phyloP scores from a whole-genome alignment of 352 stramenopile genomes.

The Globisporangium cystogenes region DNA sequence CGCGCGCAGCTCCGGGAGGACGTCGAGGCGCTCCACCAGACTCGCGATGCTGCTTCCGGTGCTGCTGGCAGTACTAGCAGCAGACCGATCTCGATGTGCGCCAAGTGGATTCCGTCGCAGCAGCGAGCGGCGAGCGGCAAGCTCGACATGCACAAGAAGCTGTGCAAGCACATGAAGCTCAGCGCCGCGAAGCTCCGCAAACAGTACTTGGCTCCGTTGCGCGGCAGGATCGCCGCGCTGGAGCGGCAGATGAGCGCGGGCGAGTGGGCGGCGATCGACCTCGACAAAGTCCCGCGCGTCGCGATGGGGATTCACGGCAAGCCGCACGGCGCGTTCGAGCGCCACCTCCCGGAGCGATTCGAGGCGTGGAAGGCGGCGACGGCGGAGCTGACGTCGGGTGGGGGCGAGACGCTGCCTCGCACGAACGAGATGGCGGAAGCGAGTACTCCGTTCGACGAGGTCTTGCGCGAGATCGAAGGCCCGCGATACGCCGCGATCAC shows the following conservation, averaged over 20 bases:
- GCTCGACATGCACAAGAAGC: conserved; percentile 34
- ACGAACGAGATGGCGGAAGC: conserved; percentile 21
- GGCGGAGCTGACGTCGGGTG: neutral
- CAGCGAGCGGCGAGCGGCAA: conserved; percentile 36
- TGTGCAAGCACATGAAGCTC: conserved; percentile 34
- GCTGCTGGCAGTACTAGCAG: neutral
- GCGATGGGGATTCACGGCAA: conserved; percentile 42
- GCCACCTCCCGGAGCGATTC: conserved; percentile 26
- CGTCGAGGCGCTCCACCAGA: conserved; percentile 7
- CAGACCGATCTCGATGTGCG: conserved; percentile 28
- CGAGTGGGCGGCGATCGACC: conserved; percentile 34
- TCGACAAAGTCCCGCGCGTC: conserved; percentile 30
- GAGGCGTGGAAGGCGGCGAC: conserved; percentile 22
- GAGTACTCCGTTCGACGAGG: conserved; percentile 1
- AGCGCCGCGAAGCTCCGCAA: conserved; percentile 32
- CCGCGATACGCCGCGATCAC: conserved; percentile 33
- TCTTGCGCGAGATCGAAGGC: conserved; percentile 8
- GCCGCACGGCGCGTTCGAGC: conserved; percentile 26
- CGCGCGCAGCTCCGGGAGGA: conserved; percentile 26
- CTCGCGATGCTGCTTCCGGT: neutral
- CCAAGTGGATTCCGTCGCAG: conserved; percentile 52
- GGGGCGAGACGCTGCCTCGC: conserved; percentile 8
- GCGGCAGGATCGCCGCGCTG: conserved; percentile 23
- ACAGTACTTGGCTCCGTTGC: conserved; percentile 34
- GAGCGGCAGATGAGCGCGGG: conserved; percentile 37